Evolutionary conservation across 2,329 filamentous ascomycete genomes (phyloP), one percentile per base, ranked within the genome.

Genomic region (Aspergillus melleus): DNA sequence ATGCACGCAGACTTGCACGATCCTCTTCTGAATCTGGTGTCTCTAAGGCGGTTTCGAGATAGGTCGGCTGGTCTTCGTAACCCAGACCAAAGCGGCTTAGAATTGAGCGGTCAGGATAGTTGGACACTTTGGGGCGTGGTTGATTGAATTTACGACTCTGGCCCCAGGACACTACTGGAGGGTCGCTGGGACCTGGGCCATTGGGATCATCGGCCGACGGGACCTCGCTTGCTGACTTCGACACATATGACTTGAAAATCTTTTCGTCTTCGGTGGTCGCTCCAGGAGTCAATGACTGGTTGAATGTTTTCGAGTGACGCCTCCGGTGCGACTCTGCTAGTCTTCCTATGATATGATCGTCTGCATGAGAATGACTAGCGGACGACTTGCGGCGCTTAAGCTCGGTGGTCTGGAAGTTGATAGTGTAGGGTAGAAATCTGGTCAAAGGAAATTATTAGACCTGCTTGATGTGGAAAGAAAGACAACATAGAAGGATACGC

Each of bases 141-240:
- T 96, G 92, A 72, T 92, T 91, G 67, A 86, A 84, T 20, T 86
- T 84, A 19, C 83, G 82, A 36, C 79, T 79, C 51, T 73, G 76
- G 52, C 91, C 91, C 92, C 91, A 96, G 56, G 86, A 85, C n/a
- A 90, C 86, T 4, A 89, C 85, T 66, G 89, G 85, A 30, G 89
- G 86, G 69, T 96, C 91, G 62, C 85, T 88, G 29, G 70, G 71
- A n/a, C 70, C 66, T 11, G 72, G 70, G 1, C 64, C 70, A 6
- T 68, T 67, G 36, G 72, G 70, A 24, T 70, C 70, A 61, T 75
- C 71, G 30, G 68, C 65, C 9, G 55, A 61, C 1, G 66, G 65
- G 14, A 73, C 68, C 51, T 74, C 71, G 16, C 66, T 65, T 19
- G 69, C 68, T 16, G 64, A 64, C 4, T 61, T 67, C 10, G 64